Evolutionary conservation across 2,329 filamentous ascomycete genomes (phyloP).

Genomic region (Bipolaris zeicola): DNA sequence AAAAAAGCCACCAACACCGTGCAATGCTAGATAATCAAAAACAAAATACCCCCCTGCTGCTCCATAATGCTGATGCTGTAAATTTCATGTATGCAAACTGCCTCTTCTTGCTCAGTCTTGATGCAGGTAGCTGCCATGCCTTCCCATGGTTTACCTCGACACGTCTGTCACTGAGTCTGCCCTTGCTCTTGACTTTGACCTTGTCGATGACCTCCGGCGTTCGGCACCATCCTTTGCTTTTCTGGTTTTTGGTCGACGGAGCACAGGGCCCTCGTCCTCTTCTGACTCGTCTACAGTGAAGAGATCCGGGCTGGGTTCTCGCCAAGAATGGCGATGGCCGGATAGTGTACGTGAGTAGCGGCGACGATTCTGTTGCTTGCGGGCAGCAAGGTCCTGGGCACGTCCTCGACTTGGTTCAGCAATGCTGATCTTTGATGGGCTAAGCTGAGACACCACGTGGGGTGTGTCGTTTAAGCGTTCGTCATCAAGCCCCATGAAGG

Average conservation of each 20-base stretch:
- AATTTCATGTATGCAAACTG: slow-evolving; percentile 1
- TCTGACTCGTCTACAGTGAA: slow-evolving; percentile 52
- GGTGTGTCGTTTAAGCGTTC: slow-evolving; percentile 40
- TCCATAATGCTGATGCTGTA: slow-evolving; percentile 35
- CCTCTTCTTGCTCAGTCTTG: background rate
- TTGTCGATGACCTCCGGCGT: slow-evolving; percentile 42
- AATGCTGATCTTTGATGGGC: slow-evolving; percentile 33
- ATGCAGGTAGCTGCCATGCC: slow-evolving; percentile 8
- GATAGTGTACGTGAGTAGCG: slow-evolving; percentile 46
- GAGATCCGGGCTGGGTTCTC: slow-evolving; percentile 49
- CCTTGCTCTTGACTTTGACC: slow-evolving; percentile 35
- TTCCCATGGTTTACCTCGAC: slow-evolving; percentile 34
- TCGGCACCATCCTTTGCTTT: slow-evolving; percentile 45
- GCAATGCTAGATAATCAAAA: slow-evolving; percentile 27
- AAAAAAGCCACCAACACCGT: slow-evolving; percentile 24
- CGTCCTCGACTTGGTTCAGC: slow-evolving; percentile 45
- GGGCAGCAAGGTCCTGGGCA: slow-evolving; percentile 43
- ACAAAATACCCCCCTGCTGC: slow-evolving; percentile 28
- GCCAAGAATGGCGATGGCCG: slow-evolving; percentile 50
- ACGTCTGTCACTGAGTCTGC: slow-evolving; percentile 33
- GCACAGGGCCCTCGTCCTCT: slow-evolving; percentile 38
- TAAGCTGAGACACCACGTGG: slow-evolving; percentile 37
- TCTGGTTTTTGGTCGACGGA: slow-evolving; percentile 36
- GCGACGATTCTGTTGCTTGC: slow-evolving; percentile 38
- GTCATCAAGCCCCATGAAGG: slow-evolving; percentile 47